Evolutionary conservation across 495 filamentous ascomycete genomes (phyloP).

Genomic region (Chaetomidium leptoderma): DNA sequence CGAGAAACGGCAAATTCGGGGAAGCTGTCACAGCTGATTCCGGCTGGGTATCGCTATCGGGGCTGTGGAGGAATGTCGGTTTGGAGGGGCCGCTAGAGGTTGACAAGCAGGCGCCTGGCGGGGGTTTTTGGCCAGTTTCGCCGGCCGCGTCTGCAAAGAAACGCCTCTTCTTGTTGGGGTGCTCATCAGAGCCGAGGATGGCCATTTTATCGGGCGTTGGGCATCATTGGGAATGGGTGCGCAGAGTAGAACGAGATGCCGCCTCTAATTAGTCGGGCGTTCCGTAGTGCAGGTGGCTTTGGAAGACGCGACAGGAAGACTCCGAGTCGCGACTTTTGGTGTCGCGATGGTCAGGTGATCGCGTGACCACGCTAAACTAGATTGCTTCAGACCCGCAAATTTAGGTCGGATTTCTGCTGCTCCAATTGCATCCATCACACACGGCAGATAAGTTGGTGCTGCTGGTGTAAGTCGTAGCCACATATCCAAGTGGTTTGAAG

Average conservation of each 20-base stretch:
- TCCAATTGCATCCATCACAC: constrained; percentile 6
- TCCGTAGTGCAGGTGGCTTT: background rate
- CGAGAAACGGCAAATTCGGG: background rate
- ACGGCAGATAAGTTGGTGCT: background rate
- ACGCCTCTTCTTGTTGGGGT: constrained; percentile 73
- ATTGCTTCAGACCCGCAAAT: background rate
- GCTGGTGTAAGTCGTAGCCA: background rate
- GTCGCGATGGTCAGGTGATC: constrained; percentile 31
- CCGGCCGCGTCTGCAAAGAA: constrained; percentile 65
- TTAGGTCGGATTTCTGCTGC: background rate
- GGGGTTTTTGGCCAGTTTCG: constrained; percentile 12
- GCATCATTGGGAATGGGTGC: constrained; percentile 2
- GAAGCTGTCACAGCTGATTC: background rate
- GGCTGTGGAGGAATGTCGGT: constrained; percentile 7
- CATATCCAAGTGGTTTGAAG: background rate
- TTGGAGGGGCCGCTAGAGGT: background rate
- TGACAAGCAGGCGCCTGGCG: background rate
- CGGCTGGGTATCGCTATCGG: background rate
- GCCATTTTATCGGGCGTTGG: constrained; percentile 45
- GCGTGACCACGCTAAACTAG: constrained; percentile 13
- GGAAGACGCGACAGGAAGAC: constrained; percentile 34
- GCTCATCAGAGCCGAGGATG: constrained; percentile 51
- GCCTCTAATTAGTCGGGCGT: background rate
- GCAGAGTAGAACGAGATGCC: background rate
- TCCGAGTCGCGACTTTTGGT: constrained; percentile 35